Evolutionary conservation across 1,139 yeast genomes (phyloP), one percentile per base, ranked within the genome.

Genomic region (Lodderomyces elongisporus): DNA sequence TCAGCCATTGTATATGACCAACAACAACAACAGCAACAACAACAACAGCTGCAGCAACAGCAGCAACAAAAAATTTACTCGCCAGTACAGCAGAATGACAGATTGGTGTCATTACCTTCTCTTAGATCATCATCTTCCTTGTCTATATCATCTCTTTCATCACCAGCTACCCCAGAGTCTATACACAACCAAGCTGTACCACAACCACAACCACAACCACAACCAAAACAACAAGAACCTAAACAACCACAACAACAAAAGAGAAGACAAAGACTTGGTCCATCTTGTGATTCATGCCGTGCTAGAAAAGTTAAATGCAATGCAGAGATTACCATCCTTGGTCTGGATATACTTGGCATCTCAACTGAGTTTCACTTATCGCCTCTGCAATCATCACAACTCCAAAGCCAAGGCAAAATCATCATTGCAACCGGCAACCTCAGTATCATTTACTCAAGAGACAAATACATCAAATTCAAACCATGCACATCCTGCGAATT

Each of bases 261-360:
- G 41, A 68, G 70, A 54, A 56, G 83, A 44, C 89, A 82, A 54
- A 60, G 91, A 40, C 63, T 75, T 15, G 89, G 91, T 0, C 89
- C 89, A 7, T 76, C 84, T 31, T 82, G 91, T 56, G 89, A 82
- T 52, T 62, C 74, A 28, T 82, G 91, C 52, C 64, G 88, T 34
- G 52, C 72, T n/a, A 68, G 85, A 40, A 82, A 82, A 54, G 83
- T 80, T 39, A 82, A 79, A 54, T 82, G 91, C 56, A 79, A 81
- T 49, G 85, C 89, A 2, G 79, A 72, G 44, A 76, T 80, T 14
- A 32, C 36, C 5, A 47, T 58, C 2, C 40, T 36, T 50, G n/a
- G 40, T 10, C 10, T 18, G 7, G 22, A 18, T 7, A 32, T 41
- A n/a, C 27, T 27, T 5, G 17, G 31, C 4, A 13, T 28, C 8